Evolutionary conservation across 495 filamentous ascomycete species (phyloP).

Genomic region (Podospora appendiculata): DNA sequence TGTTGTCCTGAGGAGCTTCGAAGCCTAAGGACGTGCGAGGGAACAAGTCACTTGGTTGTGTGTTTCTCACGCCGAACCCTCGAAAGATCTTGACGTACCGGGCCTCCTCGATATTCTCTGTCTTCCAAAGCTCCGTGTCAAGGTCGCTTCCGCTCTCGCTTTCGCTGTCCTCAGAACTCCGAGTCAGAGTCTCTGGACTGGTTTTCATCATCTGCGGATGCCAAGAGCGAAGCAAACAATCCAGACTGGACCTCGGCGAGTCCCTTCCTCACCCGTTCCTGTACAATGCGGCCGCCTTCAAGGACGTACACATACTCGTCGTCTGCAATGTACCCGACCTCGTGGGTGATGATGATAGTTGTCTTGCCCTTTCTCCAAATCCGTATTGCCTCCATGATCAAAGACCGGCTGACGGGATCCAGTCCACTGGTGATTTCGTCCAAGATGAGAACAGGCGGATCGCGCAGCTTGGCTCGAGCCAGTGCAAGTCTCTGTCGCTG

Average conservation of each 20-base stretch:
- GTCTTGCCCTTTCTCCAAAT: constrained; percentile 72
- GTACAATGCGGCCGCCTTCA: constrained; percentile 59
- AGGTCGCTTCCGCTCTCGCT: not conserved
- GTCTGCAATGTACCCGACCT: constrained; percentile 68
- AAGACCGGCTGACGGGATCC: constrained; percentile 58
- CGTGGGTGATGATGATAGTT: constrained; percentile 88
- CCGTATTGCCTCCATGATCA: constrained; percentile 66
- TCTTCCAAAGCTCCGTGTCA: not conserved
- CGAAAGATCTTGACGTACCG: constrained; percentile 10
- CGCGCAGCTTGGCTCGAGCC: constrained; percentile 64
- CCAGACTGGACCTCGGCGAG: constrained; percentile 22
- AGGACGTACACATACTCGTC: constrained; percentile 78
- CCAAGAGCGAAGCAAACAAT: constrained; percentile 22
- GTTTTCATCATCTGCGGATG: constrained; percentile 13
- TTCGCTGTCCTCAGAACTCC: not conserved
- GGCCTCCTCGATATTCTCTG: constrained; percentile 3
- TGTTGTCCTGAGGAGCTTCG: too few relatives aligned
- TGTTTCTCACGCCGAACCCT: constrained; percentile 2
- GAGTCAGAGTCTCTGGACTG: not conserved
- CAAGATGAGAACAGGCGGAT: constrained; percentile 77
- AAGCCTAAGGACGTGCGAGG: constrained; percentile 6
- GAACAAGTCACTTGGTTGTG: constrained; percentile 8
- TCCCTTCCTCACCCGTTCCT: constrained; percentile 51
- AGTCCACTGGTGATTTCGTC: constrained; percentile 85
- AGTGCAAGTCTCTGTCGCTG: constrained; percentile 73